A percentile compares a stretch with the other conserved stretches of the same genome.
Conservation (phyloP, 805 yeast species). For the Metschnikowia cubensis region DNA sequence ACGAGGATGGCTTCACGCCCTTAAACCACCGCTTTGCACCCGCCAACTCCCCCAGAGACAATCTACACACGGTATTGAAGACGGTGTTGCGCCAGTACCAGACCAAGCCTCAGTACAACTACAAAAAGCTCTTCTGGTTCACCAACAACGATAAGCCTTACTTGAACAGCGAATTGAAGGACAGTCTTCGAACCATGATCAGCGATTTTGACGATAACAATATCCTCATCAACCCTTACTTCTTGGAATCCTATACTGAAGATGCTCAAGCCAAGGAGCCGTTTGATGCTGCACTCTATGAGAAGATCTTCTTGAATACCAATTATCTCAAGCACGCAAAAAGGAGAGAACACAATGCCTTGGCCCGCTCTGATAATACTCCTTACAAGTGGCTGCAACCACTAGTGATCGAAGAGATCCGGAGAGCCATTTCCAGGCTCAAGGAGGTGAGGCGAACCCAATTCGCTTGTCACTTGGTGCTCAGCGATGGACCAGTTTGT, state of each 20-base stretch:
- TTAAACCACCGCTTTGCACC: conserved; percentile 13
- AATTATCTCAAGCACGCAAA: conserved; percentile 24
- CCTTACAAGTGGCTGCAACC: conserved; percentile 8
- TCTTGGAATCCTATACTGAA: conserved; percentile 32
- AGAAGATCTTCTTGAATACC: conserved; percentile 54
- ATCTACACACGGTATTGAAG: conserved; percentile 41
- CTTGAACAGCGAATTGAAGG: conserved; percentile 39
- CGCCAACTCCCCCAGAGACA: conserved; percentile 18
- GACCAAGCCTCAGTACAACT: conserved; percentile 43
- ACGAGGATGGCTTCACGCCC: conserved; percentile 15
- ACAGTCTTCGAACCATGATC: conserved; percentile 51
- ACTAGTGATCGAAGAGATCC: conserved; percentile 30
- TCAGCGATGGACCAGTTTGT: conserved; percentile 42
- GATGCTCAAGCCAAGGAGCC: conserved; percentile 19
- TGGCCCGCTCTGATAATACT: conserved; percentile 4
- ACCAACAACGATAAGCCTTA: conserved; percentile 74
- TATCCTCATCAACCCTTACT: conserved; percentile 60
- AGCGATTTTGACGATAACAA: conserved; percentile 54
- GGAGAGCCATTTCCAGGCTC: conserved; percentile 47
- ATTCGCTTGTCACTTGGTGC: conserved; percentile 57
- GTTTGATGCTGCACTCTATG: conserved; percentile 43
- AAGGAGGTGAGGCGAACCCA: conserved; percentile 61
- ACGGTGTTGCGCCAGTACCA: conserved; percentile 54
- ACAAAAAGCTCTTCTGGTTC: conserved; percentile 61
- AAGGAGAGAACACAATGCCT: conserved; percentile 2